These are phyloP conservation scores for Entomortierella chlamydospora DNA, from an alignment of 192 early-diverging fungal genomes.

Conservation along the genomic window DNA sequence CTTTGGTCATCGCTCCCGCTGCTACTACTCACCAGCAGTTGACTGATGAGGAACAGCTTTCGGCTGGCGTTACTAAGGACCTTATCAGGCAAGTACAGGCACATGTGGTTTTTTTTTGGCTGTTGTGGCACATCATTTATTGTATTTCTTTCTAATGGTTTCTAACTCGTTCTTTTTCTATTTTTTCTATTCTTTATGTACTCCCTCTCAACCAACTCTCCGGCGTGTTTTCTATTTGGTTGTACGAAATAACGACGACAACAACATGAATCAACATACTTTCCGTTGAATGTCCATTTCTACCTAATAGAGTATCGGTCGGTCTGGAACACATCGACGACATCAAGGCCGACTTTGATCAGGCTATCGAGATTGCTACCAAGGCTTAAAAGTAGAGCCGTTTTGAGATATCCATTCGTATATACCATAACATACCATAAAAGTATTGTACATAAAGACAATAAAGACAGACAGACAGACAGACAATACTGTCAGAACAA, in stretches of 20 bases:
- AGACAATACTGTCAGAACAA: too few species aligned
- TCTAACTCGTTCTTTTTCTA: slow-evolving; percentile 11
- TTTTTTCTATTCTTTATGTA: not conserved
- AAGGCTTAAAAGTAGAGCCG: slow-evolving; percentile 9
- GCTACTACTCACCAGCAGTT: slow-evolving; percentile 92
- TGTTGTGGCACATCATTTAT: not conserved
- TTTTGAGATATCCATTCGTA: not conserved
- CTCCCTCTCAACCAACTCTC: too few species aligned
- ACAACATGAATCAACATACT: too few species aligned
- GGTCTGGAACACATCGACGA: slow-evolving; percentile 86
- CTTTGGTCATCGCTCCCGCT: slow-evolving; percentile 87
- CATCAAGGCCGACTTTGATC: slow-evolving; percentile 72
- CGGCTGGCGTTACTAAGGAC: slow-evolving; percentile 83
- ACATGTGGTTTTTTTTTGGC: not conserved
- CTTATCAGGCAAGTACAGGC: slow-evolving; percentile 59
- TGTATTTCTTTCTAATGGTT: not conserved
- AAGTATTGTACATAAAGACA: too few species aligned
- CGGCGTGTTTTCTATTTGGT: too few species aligned
- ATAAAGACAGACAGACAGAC: too few species aligned
- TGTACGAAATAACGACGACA: too few species aligned
- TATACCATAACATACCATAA: slow-evolving; percentile 5
- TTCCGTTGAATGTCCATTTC: too few species aligned
- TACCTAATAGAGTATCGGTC: slow-evolving; percentile 74
- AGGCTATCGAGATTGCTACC: slow-evolving; percentile 56
- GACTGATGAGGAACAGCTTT: slow-evolving; percentile 80